Conservation (phyloP, 306 rosid genomes). For the Cicer pinnatifidum region DNA sequence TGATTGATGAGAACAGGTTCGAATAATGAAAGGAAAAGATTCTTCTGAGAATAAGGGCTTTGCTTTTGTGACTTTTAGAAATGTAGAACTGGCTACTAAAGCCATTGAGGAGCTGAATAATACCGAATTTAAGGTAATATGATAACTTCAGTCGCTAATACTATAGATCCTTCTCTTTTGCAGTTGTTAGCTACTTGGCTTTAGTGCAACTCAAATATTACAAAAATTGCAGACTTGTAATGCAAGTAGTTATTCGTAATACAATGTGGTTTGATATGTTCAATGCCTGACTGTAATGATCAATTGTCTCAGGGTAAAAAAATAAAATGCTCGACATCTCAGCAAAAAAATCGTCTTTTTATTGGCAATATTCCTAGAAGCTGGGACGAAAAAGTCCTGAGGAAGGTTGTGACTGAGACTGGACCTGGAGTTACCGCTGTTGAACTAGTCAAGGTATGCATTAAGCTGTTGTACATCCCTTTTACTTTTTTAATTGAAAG, state of each 20-base stretch:
- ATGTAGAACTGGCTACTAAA: conserved; percentile 79
- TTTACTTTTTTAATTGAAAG: conserved; percentile 23
- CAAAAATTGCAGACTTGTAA: conserved; percentile 25
- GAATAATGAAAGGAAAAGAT: conserved; percentile 87
- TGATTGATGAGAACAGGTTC: conserved; percentile 67
- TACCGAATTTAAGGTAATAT: conserved; percentile 74
- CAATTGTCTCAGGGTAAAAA: conserved; percentile 69
- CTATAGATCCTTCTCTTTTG: conserved; percentile 15
- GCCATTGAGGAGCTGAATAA: conserved; percentile 84
- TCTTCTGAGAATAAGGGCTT: conserved; percentile 80
- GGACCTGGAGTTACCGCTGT: conserved; percentile 90
- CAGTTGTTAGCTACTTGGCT: conserved; percentile 8
- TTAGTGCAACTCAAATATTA: conserved; percentile 16
- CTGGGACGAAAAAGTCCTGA: conserved; percentile 88
- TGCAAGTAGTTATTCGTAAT: conserved; percentile 22
- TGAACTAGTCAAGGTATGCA: conserved; percentile 86
- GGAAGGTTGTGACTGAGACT: conserved; percentile 68
- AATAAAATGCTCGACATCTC: conserved; percentile 87
- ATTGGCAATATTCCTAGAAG: conserved; percentile 93
- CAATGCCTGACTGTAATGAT: conserved; percentile 39
- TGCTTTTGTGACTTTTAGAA: conserved; percentile 84
- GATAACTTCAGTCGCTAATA: neutral
- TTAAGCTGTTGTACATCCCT: conserved; percentile 11
- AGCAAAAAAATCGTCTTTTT: conserved; percentile 95
- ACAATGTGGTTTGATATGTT: conserved; percentile 16